Conservation (phyloP, 352 stramenopile genomes). For the Pythium oligandrum region DNA sequence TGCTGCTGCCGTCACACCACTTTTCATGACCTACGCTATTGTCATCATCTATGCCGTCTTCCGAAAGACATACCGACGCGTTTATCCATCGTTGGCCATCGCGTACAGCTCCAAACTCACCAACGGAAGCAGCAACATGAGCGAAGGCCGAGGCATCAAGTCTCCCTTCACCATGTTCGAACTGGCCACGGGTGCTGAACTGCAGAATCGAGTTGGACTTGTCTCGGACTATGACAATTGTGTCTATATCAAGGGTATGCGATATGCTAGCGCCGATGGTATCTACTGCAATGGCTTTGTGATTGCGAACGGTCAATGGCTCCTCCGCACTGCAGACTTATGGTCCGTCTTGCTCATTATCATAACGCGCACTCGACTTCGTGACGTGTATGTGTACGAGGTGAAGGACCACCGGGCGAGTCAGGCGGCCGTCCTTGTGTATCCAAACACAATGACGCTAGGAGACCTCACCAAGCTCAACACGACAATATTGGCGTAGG, state of each 20-base stretch:
- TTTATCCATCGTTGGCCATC: slow-evolving; percentile 1
- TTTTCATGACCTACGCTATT: slow-evolving; percentile 1
- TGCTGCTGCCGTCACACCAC: slow-evolving; percentile 3
- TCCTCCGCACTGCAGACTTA: not conserved
- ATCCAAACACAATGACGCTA: slow-evolving; percentile 34
- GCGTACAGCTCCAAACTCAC: not conserved
- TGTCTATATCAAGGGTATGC: slow-evolving; percentile 22
- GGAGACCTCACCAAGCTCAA: slow-evolving; percentile 29
- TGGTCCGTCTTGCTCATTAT: slow-evolving; percentile 1
- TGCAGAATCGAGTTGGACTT: slow-evolving; percentile 11
- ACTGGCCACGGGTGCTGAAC: slow-evolving; percentile 1
- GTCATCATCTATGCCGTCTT: slow-evolving; percentile 2
- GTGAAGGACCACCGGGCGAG: slow-evolving; percentile 22
- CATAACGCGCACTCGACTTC: slow-evolving; percentile 21
- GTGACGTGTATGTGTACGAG: slow-evolving; percentile 30
- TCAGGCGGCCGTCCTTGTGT: slow-evolving; percentile 35
- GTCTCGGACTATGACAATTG: slow-evolving; percentile 37
- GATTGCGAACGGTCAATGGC: slow-evolving; percentile 4
- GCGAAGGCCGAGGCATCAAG: not conserved
- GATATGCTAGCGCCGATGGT: slow-evolving; percentile 26
- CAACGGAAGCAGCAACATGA: not conserved
- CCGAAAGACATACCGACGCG: slow-evolving; percentile 7
- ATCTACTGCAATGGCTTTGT: slow-evolving; percentile 57
- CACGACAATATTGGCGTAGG: slow-evolving; percentile 20
- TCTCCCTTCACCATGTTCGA: slow-evolving; percentile 8